These are phyloP conservation scores for Solanum lycopersicoides DNA, from an alignment of 257 asterid species.

Conservation along the genomic window DNA sequence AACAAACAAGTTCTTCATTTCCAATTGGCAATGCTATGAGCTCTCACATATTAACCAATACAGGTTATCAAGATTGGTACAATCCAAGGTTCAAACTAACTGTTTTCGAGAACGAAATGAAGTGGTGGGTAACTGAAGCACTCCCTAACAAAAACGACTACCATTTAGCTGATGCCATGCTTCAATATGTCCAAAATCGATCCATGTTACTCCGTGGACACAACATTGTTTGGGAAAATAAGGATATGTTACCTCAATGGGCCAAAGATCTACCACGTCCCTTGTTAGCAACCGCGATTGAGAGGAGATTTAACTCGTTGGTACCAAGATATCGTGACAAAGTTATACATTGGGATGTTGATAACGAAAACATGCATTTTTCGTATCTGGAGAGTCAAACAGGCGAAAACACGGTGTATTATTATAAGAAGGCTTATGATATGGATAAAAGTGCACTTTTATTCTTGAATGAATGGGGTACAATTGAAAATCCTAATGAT, in stretches of 20 bases:
- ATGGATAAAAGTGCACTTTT: slow-evolving; percentile 6
- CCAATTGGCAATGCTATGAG: slow-evolving; percentile 47
- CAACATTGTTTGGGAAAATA: slow-evolving; percentile 19
- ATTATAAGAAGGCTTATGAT: slow-evolving; percentile 7
- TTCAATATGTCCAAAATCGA: background rate
- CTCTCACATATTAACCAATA: slow-evolving; percentile 19
- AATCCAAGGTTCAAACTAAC: slow-evolving; percentile 12
- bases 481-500: slow-evolving; percentile 10
- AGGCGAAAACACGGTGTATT: background rate
- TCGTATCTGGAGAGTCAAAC: background rate
- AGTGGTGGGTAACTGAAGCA: background rate
- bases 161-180: slow-evolving; percentile 6
- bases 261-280: background rate
- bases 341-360: slow-evolving; percentile 29
- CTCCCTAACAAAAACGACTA: background rate
- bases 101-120: slow-evolving; percentile 19
- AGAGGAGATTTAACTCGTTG: background rate
- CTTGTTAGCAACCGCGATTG: background rate
- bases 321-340: slow-evolving; percentile 8
- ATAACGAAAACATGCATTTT: slow-evolving; percentile 21
- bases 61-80: slow-evolving; percentile 32
- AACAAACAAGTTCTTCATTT: slow-evolving; percentile 20
- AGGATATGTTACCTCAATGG: background rate
- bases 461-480: slow-evolving; percentile 23
- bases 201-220: slow-evolving; percentile 18